Base-by-base conservation (phyloP, 2,329 filamentous ascomycete species). In the Lasiodiplodia theobromae region DNA sequence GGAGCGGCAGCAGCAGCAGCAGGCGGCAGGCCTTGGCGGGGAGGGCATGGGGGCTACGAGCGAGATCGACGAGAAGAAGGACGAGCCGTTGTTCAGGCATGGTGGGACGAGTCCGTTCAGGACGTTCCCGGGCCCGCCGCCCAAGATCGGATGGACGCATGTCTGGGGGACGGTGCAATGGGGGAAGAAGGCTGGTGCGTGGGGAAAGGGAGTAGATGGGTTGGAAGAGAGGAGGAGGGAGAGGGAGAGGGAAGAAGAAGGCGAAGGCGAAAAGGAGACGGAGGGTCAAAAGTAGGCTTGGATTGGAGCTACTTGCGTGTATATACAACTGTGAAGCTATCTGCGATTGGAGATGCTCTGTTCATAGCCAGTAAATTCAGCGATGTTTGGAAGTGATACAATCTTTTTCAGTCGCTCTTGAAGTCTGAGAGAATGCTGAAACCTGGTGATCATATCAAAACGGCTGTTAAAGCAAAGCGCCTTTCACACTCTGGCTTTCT, bases 161-260 rank as follows among this genome's bases (percentile, higher is more conserved):
- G 80, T 83, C 53, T 87, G 85, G 86, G 84, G 85, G 0, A 85
- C 83, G 71, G 77, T 83, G 74, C 81, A 76, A 68, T 87, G 85
- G 85, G 86, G 85, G 1, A 84, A 80, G 77, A 83, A 80, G 71
- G 85, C 85, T 53, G 85, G 85, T 3, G 78, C 80, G 57, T 86
- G 85, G 85, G 84, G 84, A 1, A 80, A 82, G 71, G 84, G 84
- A 3, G 80, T 80, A 10, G 85, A 85, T 56, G 85, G 80, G 3
- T 72, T 82, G 74, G 79, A 75, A 71, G 79, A 80, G 73, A 77
- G 80, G 69, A 75, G 72, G 67, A 78, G 70, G 72, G 76, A 79
- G 70, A 77, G 77, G 72, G 69, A 71, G 68, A 51, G 60, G 21
- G 47, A n/a, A 51, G 28, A 38, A 21, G 57, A 40, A 16, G 28